Percentiles rank a stretch among this genome's conserved stretches.
Evolutionary conservation across 2,329 filamentous ascomycete species (phyloP).

Genomic region (Graphilbum ipis-grandicollis): DNA sequence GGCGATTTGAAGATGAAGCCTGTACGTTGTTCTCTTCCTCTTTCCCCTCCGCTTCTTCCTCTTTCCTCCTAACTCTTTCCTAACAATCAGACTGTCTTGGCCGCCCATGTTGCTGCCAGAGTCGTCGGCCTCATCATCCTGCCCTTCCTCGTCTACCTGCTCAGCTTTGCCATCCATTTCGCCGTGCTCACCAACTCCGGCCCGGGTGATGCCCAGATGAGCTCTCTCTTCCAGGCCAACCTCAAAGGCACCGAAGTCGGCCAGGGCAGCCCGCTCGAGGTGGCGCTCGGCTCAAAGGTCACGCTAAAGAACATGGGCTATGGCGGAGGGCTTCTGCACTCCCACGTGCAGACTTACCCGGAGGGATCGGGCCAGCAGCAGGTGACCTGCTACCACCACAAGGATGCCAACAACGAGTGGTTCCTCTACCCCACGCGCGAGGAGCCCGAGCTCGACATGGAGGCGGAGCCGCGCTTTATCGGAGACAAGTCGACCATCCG

Average conservation of each 20-base stretch:
- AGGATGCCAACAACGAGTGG: slow-evolving; percentile 99
- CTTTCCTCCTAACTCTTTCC: slow-evolving; percentile 6
- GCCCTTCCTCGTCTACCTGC: slow-evolving; percentile 80
- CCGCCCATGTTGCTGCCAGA: slow-evolving; percentile 62
- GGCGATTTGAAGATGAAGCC: slow-evolving; percentile 83
- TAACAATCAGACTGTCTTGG: slow-evolving; percentile 13
- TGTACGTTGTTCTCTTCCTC: slow-evolving; percentile 25
- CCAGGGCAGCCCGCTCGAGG: slow-evolving; percentile 81
- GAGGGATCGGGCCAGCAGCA: slow-evolving; percentile 91
- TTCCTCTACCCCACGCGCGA: slow-evolving; percentile 90
- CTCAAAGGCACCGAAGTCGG: slow-evolving; percentile 85
- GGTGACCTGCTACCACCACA: slow-evolving; percentile 98
- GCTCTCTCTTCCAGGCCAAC: slow-evolving; percentile 96
- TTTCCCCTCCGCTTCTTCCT: neutral
- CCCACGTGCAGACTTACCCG: slow-evolving; percentile 87
- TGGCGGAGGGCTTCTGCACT: slow-evolving; percentile 81
- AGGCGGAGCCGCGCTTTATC: slow-evolving; percentile 58
- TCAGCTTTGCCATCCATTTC: slow-evolving; percentile 92
- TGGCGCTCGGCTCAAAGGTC: slow-evolving; percentile 73
- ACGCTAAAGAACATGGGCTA: slow-evolving; percentile 99
- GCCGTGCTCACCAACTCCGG: slow-evolving; percentile 83
- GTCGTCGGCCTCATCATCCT: slow-evolving; percentile 77
- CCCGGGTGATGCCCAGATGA: slow-evolving; percentile 99
- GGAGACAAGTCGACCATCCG: slow-evolving; percentile 65
- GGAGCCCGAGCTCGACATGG: slow-evolving; percentile 53